phyloP scores from a whole-genome alignment of 192 early-diverging fungal genomes.

The Podila clonocystis region DNA sequence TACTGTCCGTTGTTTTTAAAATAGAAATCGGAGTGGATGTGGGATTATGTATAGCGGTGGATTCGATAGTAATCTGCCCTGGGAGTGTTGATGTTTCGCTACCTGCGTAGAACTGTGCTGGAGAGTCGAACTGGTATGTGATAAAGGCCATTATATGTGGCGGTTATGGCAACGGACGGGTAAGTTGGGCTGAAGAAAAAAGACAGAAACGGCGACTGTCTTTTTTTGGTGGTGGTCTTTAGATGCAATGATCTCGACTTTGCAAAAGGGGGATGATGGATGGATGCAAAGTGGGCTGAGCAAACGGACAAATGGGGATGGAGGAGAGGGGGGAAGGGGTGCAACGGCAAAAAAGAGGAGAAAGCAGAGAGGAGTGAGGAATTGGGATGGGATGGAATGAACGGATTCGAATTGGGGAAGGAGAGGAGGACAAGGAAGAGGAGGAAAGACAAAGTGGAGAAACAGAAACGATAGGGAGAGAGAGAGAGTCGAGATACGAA shows the following conservation, averaged over 20 bases:
- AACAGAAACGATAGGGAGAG: constrained; percentile 1
- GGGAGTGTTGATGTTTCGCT: neutral
- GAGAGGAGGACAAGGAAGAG: neutral
- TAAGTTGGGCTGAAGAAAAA: neutral
- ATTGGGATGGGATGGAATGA: constrained; percentile 2
- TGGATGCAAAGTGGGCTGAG: neutral
- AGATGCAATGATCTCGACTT: neutral
- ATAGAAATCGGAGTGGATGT: neutral
- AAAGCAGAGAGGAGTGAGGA: no score
- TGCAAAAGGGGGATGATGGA: neutral
- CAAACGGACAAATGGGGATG: neutral
- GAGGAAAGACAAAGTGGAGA: neutral
- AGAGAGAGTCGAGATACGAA: neutral
- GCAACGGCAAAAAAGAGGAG: no score
- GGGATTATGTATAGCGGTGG: neutral
- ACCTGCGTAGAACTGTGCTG: constrained; percentile 44
- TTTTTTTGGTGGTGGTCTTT: neutral
- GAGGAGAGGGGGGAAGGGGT: neutral
- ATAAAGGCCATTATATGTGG: constrained; percentile 31
- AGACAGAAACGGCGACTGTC: neutral
- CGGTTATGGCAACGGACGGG: neutral
- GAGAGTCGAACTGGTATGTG: constrained; percentile 44
- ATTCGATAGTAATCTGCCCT: neutral
- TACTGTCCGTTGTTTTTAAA: neutral
- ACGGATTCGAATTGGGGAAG: neutral